These are phyloP conservation scores for Aspergillus fijiensis DNA, from an alignment of 2,329 filamentous ascomycete species.

Conservation along the genomic window DNA sequence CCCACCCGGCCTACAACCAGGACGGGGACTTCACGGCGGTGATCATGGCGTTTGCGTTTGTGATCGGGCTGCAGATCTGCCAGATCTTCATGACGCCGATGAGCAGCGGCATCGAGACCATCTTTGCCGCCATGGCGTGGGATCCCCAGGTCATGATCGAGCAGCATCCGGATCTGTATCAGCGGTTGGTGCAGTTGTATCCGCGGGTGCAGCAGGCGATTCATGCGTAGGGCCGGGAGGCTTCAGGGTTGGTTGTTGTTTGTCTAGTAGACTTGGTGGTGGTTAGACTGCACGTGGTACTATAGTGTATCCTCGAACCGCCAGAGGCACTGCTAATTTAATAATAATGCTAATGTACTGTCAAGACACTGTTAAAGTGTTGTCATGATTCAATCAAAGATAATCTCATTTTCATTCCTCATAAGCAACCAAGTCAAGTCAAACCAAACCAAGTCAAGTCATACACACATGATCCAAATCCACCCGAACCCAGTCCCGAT, in stretches of 20 bases:
- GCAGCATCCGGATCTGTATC: slow-evolving; percentile 79
- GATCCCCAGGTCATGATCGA: slow-evolving; percentile 68
- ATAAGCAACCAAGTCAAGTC: too few relatives aligned
- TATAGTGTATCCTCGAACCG: too few relatives aligned
- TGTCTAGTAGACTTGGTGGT: too few relatives aligned
- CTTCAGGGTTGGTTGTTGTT: too few relatives aligned
- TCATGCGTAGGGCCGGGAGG: slow-evolving; percentile 50
- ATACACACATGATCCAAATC: too few relatives aligned
- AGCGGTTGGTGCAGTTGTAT: slow-evolving; percentile 76
- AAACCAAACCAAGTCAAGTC: too few relatives aligned
- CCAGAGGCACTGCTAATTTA: too few relatives aligned
- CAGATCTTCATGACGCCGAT: slow-evolving; percentile 88
- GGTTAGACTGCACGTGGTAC: too few relatives aligned
- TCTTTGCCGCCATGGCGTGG: slow-evolving; percentile 77
- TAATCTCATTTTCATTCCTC: too few relatives aligned
- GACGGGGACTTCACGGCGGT: slow-evolving; percentile 69
- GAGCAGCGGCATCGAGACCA: slow-evolving; percentile 83
- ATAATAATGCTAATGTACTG: too few relatives aligned
- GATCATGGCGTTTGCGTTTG: slow-evolving; percentile 79
- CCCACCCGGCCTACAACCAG: slow-evolving; percentile 73
- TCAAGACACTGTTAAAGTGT: too few relatives aligned
- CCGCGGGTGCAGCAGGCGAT: slow-evolving; percentile 79
- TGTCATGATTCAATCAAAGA: too few relatives aligned
- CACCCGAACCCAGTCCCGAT: background rate
- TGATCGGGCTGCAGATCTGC: slow-evolving; percentile 86